Conservation (phyloP, 192 early-diverging fungal species). For the Coemansia sp. region DNA sequence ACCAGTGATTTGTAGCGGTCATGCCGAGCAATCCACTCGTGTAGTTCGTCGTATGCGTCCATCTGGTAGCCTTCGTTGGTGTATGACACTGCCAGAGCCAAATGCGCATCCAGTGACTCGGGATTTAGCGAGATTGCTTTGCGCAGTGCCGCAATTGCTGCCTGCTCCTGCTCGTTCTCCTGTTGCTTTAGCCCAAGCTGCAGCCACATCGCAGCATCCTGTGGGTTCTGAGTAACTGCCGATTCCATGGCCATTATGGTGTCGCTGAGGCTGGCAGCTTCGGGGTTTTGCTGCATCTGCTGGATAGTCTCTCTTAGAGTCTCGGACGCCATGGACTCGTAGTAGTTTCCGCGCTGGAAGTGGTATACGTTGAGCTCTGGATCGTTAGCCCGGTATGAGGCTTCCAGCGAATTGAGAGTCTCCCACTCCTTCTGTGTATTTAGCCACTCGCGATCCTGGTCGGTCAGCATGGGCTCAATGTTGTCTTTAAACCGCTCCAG, state of each 20-base stretch:
- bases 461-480: slow-evolving; percentile 63
- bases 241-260: slow-evolving; percentile 91
- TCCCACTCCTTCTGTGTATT: slow-evolving; percentile 73
- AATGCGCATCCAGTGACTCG: slow-evolving; percentile 70
- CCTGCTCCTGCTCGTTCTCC: slow-evolving; percentile 93
- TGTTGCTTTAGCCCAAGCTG: slow-evolving; percentile 87
- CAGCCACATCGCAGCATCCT: slow-evolving; percentile 81
- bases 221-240: slow-evolving; percentile 71
- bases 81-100: slow-evolving; percentile 88
- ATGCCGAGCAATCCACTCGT: slow-evolving; percentile 81
- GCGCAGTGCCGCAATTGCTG: slow-evolving; percentile 85
- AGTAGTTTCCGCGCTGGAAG: slow-evolving; percentile 59
- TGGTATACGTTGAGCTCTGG: slow-evolving; percentile 67
- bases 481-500: slow-evolving; percentile 66
- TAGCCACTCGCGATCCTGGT: slow-evolving; percentile 69
- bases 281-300: slow-evolving; percentile 55
- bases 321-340: slow-evolving; percentile 25
- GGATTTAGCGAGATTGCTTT: slow-evolving; percentile 78
- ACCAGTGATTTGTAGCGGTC: slow-evolving; percentile 61
- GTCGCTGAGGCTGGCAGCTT: slow-evolving; percentile 69
- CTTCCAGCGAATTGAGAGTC: slow-evolving; percentile 44
- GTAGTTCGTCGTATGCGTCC: slow-evolving; percentile 86
- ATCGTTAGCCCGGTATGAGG: slow-evolving; percentile 44
- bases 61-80: slow-evolving; percentile 85
- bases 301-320: slow-evolving; percentile 52